Evolutionary conservation across 805 yeast genomes (phyloP).

Genomic region (Candida khao-thaluensis): DNA sequence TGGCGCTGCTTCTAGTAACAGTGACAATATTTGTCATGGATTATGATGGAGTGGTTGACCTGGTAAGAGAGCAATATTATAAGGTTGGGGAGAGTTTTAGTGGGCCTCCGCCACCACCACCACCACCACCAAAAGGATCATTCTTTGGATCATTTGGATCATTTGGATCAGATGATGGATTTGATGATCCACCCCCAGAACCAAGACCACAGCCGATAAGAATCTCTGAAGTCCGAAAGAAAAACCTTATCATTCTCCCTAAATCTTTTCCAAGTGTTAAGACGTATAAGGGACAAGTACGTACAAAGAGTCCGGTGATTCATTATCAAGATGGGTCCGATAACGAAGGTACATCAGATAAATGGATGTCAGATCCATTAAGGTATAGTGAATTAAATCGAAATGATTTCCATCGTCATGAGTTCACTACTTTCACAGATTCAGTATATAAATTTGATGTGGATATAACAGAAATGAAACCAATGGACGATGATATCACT

Average conservation of each 20-base stretch:
- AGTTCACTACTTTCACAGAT: not conserved
- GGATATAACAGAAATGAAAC: not conserved
- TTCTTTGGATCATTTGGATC: not conserved
- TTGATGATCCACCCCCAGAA: not conserved
- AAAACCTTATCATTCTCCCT: not conserved
- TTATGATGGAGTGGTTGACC: conserved; percentile 4
- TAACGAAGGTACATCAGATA: too few relatives aligned
- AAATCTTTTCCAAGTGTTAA: not conserved
- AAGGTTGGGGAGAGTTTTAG: not conserved
- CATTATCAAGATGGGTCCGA: not conserved
- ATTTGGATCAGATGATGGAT: too few relatives aligned
- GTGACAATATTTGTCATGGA: not conserved
- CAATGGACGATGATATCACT: conserved; percentile 5
- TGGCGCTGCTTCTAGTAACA: not conserved
- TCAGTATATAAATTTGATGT: conserved; percentile 1
- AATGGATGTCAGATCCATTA: not conserved
- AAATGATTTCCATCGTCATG: not conserved
- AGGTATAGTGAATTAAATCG: not conserved
- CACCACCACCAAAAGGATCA: not conserved
- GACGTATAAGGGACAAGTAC: not conserved
- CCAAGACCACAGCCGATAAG: not conserved
- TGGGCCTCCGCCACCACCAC: not conserved
- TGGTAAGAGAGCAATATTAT: conserved; percentile 1
- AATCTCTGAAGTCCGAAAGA: not conserved
- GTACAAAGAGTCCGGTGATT: not conserved